A percentile compares a stretch with the other conserved stretches of the same genome.
These are phyloP conservation scores for Penicillium bialowiezense DNA, from an alignment of 495 filamentous ascomycete species.

Conservation along the genomic window DNA sequence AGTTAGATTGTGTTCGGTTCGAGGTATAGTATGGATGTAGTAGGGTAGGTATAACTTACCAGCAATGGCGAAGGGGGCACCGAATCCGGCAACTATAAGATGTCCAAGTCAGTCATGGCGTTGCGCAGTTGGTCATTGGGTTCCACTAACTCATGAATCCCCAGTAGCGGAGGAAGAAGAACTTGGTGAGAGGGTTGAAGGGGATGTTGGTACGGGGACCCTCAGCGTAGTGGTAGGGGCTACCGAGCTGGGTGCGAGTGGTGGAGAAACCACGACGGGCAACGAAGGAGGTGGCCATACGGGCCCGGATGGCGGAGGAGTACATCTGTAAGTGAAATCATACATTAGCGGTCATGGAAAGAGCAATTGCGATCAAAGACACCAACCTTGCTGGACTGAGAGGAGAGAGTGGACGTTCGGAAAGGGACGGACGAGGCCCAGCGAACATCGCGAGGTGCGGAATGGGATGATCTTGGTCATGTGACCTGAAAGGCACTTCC, in stretches of 20 bases:
- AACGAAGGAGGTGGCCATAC: slow-evolving; percentile 56
- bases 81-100: slow-evolving; percentile 66
- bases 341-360: not conserved
- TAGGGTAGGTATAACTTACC: slow-evolving; percentile 62
- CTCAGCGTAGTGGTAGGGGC: slow-evolving; percentile 97
- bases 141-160: slow-evolving; percentile 62
- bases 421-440: slow-evolving; percentile 26
- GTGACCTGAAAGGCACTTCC: slow-evolving; percentile 11
- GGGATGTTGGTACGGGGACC: slow-evolving; percentile 91
- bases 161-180: slow-evolving; percentile 83
- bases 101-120: slow-evolving; percentile 28
- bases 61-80: slow-evolving; percentile 75
- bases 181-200: slow-evolving; percentile 89
- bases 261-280: slow-evolving; percentile 92
- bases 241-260: slow-evolving; percentile 79
- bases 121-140: slow-evolving; percentile 12
- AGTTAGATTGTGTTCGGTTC: slow-evolving; percentile 19
- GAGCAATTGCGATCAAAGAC: slow-evolving; percentile 10
- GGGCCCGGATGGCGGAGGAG: slow-evolving; percentile 70
- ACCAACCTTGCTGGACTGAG: slow-evolving; percentile 35
- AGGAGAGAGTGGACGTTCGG: slow-evolving; percentile 31
- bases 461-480: slow-evolving; percentile 28
- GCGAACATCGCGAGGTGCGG: slow-evolving; percentile 26
- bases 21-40: not conserved
- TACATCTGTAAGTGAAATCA: slow-evolving; percentile 65